Base-by-base conservation (phyloP, 2,329 filamentous ascomycete species). In the Phyllosticta citriasiana region DNA sequence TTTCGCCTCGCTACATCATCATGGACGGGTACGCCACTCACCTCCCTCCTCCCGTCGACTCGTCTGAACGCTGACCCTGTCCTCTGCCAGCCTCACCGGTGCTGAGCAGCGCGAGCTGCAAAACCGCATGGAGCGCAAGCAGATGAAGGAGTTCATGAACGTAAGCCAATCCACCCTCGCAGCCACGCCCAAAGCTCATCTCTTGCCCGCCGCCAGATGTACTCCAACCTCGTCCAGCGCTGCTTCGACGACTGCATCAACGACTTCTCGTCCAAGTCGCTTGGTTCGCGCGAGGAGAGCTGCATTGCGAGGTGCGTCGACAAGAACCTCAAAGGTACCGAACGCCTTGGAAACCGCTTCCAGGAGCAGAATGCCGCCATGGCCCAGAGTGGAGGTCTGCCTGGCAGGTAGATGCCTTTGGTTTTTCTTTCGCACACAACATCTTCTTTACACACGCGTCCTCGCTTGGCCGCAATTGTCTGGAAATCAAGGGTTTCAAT, bases 71-170 rank as follows among this genome's bases (percentile, higher is more conserved):
- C 40, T 47, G 16, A 47, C 40, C 40, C 24, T n/a, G 10, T 16
- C n/a, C 14, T 4, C 16, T 4, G 12, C 50, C 70, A 88, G 86
- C 69, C 88, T 96, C 74, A 89, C 84, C 68, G 74, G 82, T 70
- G 76, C 85, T 70, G 93, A 97, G 82, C 89, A 95, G 81, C 89
- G 90, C 79, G 90, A 94, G 82, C 88, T 99, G 73, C 88, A 96
- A 78, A 79, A 85, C 79, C 91, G 94, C 77, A 92, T 99, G 85
- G 91, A 97, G 81, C 89, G 89, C 79, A 95, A 94, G 79, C 94
- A 99, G 79, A 90, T 99, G 83, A 96, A 96, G 80, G 93, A 97
- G 75, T 97, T 99, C 74, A 96, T 97, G 88, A 89, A 85, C 71
- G 94, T 97, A 83, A 69, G 90, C 82, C 55, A 62, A 35, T 40